Evolutionary conservation across 352 stramenopile genomes (phyloP), one percentile per base, ranked within the genome.

Genomic region (Phytopythium oedochilum): DNA sequence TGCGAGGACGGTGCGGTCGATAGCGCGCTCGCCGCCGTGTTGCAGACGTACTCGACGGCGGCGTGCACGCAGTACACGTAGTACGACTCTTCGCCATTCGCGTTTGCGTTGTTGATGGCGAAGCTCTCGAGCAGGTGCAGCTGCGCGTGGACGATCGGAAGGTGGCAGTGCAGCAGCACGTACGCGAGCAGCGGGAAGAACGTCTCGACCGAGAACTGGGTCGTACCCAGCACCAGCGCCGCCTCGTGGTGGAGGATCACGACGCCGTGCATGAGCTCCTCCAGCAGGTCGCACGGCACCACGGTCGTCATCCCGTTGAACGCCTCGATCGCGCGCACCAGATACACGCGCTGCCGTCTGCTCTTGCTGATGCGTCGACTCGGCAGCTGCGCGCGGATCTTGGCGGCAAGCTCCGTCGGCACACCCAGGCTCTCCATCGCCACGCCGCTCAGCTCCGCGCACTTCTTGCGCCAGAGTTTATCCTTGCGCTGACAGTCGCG

Each of bases 51-150:
- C 65, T 94, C 84, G 20, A 94, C 78, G 3, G 84, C 84, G 0
- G 80, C 82, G 38, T 94, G 84, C 17, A 94, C 82, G 57, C 84
- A 94, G 49, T 94, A 94, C 17, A 94, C 84, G 57, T 94, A 94
- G 58, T 94, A 94, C n/a, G 84, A 90, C 52, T 92, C 84, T 59
- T 94, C 84, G 9, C 84, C 84, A 29, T 92, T 94, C 26, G 73
- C 75, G 44, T 92, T 94, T 18, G 78, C 66, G 34, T 66, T 71
- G 28, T 72, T 88, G 64, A 94, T 90, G n/a, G 84, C 84, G 20
- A 76, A 94, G 45, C 88, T 87, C 60, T 94, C 84, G 26, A 94
- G 63, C 55, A 92, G 52, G 69, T 94, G 80, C 44, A 94, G 66
- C 36, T 92, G 82, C 15, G 84, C 80, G 40, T 94, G 84, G 42